A percentile compares a stretch with the other conserved stretches of the same genome.
Evolutionary conservation across 139 green algal genomes (phyloP).

Genomic region (Chlorella ohadii): DNA sequence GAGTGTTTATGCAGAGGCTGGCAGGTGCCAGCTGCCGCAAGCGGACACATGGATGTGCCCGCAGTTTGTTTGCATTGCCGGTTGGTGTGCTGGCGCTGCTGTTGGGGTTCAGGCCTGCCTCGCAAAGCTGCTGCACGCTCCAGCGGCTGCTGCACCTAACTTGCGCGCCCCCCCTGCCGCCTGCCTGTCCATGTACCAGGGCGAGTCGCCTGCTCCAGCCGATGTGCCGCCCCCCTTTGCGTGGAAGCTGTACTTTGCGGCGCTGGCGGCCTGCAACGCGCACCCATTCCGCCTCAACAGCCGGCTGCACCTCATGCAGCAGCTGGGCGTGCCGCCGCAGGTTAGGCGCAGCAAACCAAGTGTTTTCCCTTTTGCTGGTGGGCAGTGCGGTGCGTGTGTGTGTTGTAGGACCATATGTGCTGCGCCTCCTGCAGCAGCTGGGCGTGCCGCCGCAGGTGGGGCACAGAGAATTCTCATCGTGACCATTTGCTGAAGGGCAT

Average conservation of each 20-base stretch:
- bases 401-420: too few relatives aligned
- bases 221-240: not conserved
- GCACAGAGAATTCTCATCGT: not conserved
- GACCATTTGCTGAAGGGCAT: too few relatives aligned
- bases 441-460: constrained; percentile 5
- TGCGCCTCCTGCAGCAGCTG: constrained; percentile 4
- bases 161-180: not conserved
- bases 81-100: too few relatives aligned
- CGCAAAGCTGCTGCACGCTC: too few relatives aligned
- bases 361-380: too few relatives aligned
- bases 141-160: too few relatives aligned
- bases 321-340: constrained; percentile 9
- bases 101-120: too few relatives aligned
- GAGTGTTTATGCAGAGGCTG: too few relatives aligned
- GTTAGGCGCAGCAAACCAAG: not conserved
- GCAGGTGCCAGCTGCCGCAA: too few relatives aligned
- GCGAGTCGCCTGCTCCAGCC: not conserved
- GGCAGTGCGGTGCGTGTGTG: too few relatives aligned
- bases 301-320: not conserved
- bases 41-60: too few relatives aligned
- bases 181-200: not conserved
- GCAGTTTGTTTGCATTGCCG: too few relatives aligned
- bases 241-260: constrained; percentile 32
- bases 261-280: not conserved
- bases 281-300: not conserved